Percentiles rank a stretch among this genome's conserved stretches.
phyloP scores from a whole-genome alignment of 1,284 basidiomycete genomes.

The Singerocomus inundabilis region DNA sequence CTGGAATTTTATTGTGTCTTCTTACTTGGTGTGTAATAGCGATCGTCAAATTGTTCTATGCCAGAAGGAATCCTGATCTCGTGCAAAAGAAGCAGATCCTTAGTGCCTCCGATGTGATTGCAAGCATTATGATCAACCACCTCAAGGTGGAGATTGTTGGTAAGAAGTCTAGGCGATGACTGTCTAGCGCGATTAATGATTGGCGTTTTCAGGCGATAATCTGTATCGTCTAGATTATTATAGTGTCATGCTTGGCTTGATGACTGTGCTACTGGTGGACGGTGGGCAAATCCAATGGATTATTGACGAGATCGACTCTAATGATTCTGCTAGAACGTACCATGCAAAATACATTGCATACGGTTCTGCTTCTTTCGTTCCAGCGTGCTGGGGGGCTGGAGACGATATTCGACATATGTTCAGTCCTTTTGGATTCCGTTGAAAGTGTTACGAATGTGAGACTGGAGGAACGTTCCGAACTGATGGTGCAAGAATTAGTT shows the following conservation, averaged over 20 bases:
- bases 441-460: slow-evolving; percentile 47
- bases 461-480: slow-evolving; percentile 55
- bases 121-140: slow-evolving; percentile 73
- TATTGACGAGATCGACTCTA: background rate
- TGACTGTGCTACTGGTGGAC: slow-evolving; percentile 78
- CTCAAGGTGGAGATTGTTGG: slow-evolving; percentile 58
- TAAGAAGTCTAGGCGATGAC: slow-evolving; percentile 33
- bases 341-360: slow-evolving; percentile 74
- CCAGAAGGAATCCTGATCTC: slow-evolving; percentile 74
- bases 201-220: slow-evolving; percentile 45
- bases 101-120: slow-evolving; percentile 67
- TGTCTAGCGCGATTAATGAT: slow-evolving; percentile 4
- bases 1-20: slow-evolving; percentile 1
- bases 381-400: slow-evolving; percentile 73
- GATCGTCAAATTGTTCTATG: slow-evolving; percentile 85
- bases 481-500: slow-evolving; percentile 59
- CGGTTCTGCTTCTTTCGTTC: slow-evolving; percentile 77
- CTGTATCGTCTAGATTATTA: slow-evolving; percentile 61
- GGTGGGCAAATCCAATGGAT: slow-evolving; percentile 48
- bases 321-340: slow-evolving; percentile 59
- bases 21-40: slow-evolving; percentile 44
- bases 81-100: slow-evolving; percentile 78
- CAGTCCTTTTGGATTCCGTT: slow-evolving; percentile 57
- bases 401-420: slow-evolving; percentile 62
- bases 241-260: slow-evolving; percentile 76